A percentile compares a stretch with the other conserved stretches of the same genome.
Conservation (phyloP, 2,329 filamentous ascomycete genomes). For the Aureobasidium lini region DNA sequence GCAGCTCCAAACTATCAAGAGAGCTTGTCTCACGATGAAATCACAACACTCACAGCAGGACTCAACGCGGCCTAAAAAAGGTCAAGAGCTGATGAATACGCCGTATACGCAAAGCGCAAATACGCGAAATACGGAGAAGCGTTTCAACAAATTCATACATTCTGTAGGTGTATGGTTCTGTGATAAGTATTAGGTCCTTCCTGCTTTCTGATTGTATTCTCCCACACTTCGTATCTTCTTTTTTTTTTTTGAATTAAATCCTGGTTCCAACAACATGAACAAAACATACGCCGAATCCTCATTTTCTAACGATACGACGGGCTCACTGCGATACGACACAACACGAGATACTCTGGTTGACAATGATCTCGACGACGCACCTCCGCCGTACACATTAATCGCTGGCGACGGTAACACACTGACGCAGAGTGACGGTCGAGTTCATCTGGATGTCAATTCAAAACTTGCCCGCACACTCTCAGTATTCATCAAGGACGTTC, state of each 20-base stretch:
- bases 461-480: conserved; percentile 3
- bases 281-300: not conserved
- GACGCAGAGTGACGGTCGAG: not conserved
- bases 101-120: conserved; percentile 3
- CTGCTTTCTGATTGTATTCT: not conserved
- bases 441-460: not conserved
- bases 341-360: not conserved
- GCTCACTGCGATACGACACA: not conserved
- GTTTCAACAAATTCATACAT: not conserved
- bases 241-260: not conserved
- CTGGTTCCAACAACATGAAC: not conserved
- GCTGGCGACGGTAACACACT: not conserved
- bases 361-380: not conserved
- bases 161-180: not conserved
- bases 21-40: too few relatives aligned
- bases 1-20: too few relatives aligned
- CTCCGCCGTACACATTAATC: not conserved
- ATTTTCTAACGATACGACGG: not conserved
- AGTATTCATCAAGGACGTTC: not conserved
- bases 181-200: not conserved
- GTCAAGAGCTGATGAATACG: not conserved
- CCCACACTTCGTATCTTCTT: not conserved
- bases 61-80: too few relatives aligned
- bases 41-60: too few relatives aligned
- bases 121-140: not conserved